phyloP scores from a whole-genome alignment of 345 rosid genomes.

The Eucalyptus regnans region DNA sequence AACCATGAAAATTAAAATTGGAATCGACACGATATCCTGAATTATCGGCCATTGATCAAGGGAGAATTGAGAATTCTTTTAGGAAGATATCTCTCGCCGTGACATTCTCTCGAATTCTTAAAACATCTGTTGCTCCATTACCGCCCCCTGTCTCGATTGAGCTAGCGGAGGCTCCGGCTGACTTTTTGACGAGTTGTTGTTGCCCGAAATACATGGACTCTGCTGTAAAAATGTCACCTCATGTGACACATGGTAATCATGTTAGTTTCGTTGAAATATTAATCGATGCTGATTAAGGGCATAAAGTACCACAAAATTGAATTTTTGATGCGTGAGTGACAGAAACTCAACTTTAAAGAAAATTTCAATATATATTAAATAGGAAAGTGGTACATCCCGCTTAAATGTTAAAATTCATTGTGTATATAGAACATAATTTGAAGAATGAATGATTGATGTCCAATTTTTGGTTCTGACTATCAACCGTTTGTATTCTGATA shows the following conservation, averaged over 20 bases:
- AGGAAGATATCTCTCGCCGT: background rate
- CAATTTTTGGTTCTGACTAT: background rate
- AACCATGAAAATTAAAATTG: background rate
- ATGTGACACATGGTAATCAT: background rate
- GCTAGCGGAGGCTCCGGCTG: background rate
- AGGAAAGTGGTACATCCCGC: background rate
- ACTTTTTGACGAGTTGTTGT: background rate
- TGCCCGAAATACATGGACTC: background rate
- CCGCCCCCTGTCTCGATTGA: background rate
- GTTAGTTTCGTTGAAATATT: background rate
- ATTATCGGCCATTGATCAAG: background rate
- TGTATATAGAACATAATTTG: background rate
- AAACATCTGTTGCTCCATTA: background rate
- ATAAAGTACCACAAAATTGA: background rate
- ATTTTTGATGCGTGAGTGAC: background rate
- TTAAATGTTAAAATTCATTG: background rate
- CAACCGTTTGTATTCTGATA: rapidly evolving
- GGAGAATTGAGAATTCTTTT: background rate
- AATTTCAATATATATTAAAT: background rate
- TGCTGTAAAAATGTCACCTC: background rate
- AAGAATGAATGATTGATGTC: background rate
- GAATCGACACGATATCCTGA: background rate
- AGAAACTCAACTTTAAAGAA: background rate
- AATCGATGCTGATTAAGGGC: background rate
- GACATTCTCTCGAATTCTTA: background rate